Percentiles rank a stretch among this genome's conserved stretches.
phyloP scores from a whole-genome alignment of 495 filamentous ascomycete species.

The Glonium stellatum region DNA sequence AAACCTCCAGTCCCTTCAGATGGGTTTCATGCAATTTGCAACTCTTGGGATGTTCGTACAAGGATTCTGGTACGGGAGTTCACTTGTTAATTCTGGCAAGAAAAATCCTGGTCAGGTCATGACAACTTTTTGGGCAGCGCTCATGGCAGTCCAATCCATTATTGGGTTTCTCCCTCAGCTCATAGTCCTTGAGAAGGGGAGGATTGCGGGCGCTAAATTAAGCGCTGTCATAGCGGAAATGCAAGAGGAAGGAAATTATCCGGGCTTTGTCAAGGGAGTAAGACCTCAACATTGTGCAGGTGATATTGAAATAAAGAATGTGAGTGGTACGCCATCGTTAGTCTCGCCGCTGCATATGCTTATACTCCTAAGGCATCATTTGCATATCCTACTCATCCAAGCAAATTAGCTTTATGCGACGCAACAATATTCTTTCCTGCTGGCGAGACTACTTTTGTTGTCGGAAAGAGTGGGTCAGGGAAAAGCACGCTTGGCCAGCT shows the following conservation, averaged over 20 bases:
- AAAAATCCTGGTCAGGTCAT: constrained; percentile 63
- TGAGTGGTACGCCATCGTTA: constrained; percentile 27
- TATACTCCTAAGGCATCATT: constrained; percentile 59
- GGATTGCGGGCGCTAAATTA: constrained; percentile 61
- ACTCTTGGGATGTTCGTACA: constrained; percentile 77
- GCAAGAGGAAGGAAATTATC: constrained; percentile 28
- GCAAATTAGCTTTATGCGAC: constrained; percentile 53
- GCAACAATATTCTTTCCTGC: constrained; percentile 62
- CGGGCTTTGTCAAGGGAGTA: constrained; percentile 14
- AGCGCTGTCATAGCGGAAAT: constrained; percentile 40
- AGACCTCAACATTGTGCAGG: constrained; percentile 38
- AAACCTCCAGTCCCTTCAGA: constrained; percentile 58
- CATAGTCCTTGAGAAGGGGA: constrained; percentile 70
- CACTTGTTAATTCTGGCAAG: constrained; percentile 50
- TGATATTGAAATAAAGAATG: constrained; percentile 63
- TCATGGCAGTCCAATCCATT: constrained; percentile 67
- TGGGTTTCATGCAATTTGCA: constrained; percentile 64
- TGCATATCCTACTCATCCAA: constrained; percentile 69
- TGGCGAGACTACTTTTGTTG: constrained; percentile 69
- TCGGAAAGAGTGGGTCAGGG: constrained; percentile 84
- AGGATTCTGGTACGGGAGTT: constrained; percentile 84
- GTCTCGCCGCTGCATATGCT: neutral
- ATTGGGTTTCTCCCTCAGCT: constrained; percentile 68
- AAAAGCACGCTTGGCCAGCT: constrained; percentile 87
- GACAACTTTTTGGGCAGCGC: constrained; percentile 76